Conservation (phyloP, 1,284 basidiomycete genomes). For the Cryptococcus sp. region DNA sequence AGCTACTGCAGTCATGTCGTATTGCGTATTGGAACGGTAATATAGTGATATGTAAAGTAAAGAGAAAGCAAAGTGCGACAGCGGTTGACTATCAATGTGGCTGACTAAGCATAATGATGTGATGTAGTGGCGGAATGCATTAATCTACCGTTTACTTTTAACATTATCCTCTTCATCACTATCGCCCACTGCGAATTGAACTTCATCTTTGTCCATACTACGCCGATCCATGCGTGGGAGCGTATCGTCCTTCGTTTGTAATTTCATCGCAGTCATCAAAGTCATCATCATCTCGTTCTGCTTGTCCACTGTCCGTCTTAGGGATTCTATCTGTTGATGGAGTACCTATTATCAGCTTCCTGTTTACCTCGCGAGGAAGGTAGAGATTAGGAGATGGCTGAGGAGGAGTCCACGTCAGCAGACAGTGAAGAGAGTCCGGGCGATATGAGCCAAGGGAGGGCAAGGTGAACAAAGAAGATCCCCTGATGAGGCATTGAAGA, state of each 20-base stretch:
- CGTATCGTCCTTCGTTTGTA: background rate
- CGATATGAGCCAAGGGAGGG: too few species aligned
- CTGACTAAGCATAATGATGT: constrained; percentile 7
- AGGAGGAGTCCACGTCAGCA: too few species aligned
- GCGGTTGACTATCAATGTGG: background rate
- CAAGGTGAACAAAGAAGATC: too few species aligned
- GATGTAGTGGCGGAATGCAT: too few species aligned
- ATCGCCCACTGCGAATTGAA: constrained; percentile 22
- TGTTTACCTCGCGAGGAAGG: too few species aligned
- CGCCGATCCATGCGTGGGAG: background rate
- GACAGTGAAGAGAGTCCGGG: too few species aligned
- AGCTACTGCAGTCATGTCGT: constrained; percentile 17
- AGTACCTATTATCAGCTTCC: too few species aligned
- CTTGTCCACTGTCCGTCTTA: constrained; percentile 38
- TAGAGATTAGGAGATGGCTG: too few species aligned
- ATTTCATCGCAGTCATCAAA: constrained; percentile 19
- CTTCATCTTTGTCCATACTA: background rate
- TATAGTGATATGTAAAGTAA: background rate
- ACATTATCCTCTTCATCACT: constrained; percentile 16
- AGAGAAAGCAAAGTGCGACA: background rate
- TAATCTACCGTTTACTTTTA: background rate
- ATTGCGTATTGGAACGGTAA: background rate
- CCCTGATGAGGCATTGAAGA: too few species aligned
- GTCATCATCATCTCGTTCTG: constrained; percentile 37
- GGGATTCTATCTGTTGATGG: constrained; percentile 41